phyloP scores from a whole-genome alignment of 495 filamentous ascomycete species.

The Aspergillus homomorphus region DNA sequence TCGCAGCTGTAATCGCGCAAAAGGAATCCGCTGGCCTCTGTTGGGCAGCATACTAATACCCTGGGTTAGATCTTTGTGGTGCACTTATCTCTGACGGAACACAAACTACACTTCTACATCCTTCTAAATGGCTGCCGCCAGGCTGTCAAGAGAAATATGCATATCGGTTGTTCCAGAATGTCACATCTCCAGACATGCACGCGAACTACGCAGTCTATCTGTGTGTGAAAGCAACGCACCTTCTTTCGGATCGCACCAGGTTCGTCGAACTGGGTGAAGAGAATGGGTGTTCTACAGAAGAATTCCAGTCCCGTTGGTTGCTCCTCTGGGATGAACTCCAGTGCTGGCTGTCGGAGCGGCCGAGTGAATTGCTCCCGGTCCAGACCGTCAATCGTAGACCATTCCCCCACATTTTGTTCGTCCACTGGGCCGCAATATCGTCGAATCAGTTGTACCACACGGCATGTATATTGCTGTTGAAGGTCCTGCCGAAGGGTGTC shows the following conservation, averaged over 20 bases:
- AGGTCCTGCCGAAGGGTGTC: constrained; percentile 35
- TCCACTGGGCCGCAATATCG: constrained; percentile 48
- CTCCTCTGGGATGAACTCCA: constrained; percentile 44
- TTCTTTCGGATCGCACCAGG: constrained; percentile 39
- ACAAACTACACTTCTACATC: constrained; percentile 38
- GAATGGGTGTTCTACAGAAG: constrained; percentile 28
- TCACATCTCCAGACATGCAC: constrained; percentile 36
- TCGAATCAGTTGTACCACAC: constrained; percentile 50
- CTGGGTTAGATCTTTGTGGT: constrained; percentile 41
- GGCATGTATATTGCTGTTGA: constrained; percentile 43
- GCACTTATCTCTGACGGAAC: constrained; percentile 47
- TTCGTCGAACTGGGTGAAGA: constrained; percentile 33
- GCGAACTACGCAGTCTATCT: constrained; percentile 50
- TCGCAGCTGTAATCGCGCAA: not conserved
- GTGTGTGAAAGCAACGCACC: constrained; percentile 38
- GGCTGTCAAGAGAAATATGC: constrained; percentile 31
- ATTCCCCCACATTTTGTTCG: constrained; percentile 45
- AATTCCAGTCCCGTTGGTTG: constrained; percentile 32
- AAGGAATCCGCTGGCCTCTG: not conserved
- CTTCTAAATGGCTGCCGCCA: constrained; percentile 40
- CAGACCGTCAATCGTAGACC: constrained; percentile 31
- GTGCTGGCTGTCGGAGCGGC: constrained; percentile 38
- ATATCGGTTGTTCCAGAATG: constrained; percentile 26
- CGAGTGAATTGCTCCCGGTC: constrained; percentile 37
- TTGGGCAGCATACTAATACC: constrained; percentile 7